phyloP scores from a whole-genome alignment of 106 monocot species.

The Dioscorea zingiberensis region DNA sequence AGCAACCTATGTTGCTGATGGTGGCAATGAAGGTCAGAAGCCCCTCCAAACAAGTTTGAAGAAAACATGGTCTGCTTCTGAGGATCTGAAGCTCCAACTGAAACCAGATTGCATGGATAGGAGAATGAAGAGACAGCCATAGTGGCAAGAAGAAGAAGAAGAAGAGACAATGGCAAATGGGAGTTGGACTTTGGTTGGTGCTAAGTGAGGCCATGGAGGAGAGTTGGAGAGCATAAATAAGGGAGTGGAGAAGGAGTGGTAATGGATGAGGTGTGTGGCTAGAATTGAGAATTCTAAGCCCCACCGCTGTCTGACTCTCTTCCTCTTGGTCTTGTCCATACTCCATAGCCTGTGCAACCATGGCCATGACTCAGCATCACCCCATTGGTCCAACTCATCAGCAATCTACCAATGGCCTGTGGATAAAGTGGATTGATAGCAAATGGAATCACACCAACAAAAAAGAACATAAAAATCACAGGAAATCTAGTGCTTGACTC shows the following conservation, averaged over 20 bases:
- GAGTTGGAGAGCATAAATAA: neutral
- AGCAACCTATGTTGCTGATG: slow-evolving; percentile 18
- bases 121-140: slow-evolving; percentile 65
- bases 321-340: too few species aligned
- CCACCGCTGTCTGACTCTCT: too few species aligned
- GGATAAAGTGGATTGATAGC: too few species aligned
- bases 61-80: slow-evolving; percentile 9
- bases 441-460: too few species aligned
- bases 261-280: slow-evolving; percentile 15
- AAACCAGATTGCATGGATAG: slow-evolving; percentile 33
- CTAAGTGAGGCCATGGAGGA: neutral
- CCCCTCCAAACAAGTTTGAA: slow-evolving; percentile 14
- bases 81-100: slow-evolving; percentile 20
- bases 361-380: too few species aligned
- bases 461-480: too few species aligned
- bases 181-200: neutral
- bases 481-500: too few species aligned
- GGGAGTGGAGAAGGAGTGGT: neutral
- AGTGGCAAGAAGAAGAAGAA: neutral
- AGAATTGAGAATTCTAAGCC: too few species aligned
- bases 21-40: slow-evolving; percentile 12
- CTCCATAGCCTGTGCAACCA: too few species aligned
- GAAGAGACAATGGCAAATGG: neutral
- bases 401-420: too few species aligned
- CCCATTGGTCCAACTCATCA: too few species aligned